A percentile compares a stretch with the other conserved stretches of the same genome.
These are phyloP conservation scores for Monilinia vaccinii-corymbosi DNA, from an alignment of 2,329 filamentous ascomycete species.

Conservation along the genomic window DNA sequence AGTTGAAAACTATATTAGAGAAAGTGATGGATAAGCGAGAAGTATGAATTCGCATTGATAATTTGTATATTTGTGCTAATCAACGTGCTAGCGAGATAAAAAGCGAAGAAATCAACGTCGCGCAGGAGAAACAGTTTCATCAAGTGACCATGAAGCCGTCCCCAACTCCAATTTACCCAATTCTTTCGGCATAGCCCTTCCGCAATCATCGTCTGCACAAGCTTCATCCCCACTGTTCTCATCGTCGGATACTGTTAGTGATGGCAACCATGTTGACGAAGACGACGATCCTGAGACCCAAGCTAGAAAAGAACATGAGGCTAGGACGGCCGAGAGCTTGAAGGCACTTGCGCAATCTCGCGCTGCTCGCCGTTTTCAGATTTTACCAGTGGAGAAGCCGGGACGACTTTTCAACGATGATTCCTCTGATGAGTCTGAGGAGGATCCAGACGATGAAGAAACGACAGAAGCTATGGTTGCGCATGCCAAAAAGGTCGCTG, in stretches of 20 bases:
- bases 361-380: not conserved
- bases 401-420: not conserved
- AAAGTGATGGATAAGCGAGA: slow-evolving; percentile 9
- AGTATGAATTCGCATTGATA: not conserved
- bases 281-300: not conserved
- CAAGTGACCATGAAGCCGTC: not conserved
- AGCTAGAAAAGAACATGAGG: not conserved
- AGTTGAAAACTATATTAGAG: slow-evolving; percentile 2
- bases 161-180: not conserved
- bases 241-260: not conserved
- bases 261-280: not conserved
- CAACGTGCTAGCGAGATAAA: not conserved
- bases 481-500: not conserved
- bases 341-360: not conserved
- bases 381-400: not conserved
- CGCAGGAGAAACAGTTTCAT: not conserved
- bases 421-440: slow-evolving; percentile 13
- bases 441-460: slow-evolving; percentile 16
- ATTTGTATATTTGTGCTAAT: not conserved
- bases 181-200: too few species aligned
- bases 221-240: too few species aligned
- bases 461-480: not conserved
- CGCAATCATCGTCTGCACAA: not conserved
- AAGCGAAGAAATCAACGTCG: not conserved
- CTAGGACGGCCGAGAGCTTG: not conserved